Percentiles rank a stretch among this genome's conserved stretches.
Conservation (phyloP, 441 rosid species). For the Adansonia rubrostipa region DNA sequence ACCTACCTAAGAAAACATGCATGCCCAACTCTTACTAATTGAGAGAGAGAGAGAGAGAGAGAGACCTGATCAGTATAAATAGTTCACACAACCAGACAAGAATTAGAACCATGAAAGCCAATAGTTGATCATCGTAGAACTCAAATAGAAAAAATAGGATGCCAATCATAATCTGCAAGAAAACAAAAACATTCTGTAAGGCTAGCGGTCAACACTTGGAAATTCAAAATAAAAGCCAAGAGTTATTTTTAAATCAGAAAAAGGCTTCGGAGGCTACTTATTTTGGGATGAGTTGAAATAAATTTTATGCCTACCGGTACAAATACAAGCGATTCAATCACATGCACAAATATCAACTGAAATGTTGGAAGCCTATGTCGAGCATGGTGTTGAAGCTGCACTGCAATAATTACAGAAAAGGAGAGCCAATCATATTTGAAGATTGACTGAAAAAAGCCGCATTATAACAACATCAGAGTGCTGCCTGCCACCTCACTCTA, state of each 20-base stretch:
- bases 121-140: conserved; percentile 95
- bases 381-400: conserved; percentile 99
- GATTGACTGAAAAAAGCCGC: conserved; percentile 15
- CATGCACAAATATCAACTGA: conserved; percentile 97
- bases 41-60: conserved; percentile 33
- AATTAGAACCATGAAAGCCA: conserved; percentile 97
- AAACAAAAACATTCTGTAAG: conserved; percentile 16
- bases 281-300: background rate
- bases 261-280: conserved; percentile 4
- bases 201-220: background rate
- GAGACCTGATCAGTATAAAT: conserved; percentile 89
- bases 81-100: conserved; percentile 98
- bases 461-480: background rate
- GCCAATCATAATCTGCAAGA: conserved; percentile 97
- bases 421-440: conserved; percentile 41
- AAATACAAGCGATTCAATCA: conserved; percentile 93
- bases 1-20: background rate
- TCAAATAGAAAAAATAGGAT: conserved; percentile 93
- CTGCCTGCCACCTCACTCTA: background rate
- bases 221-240: background rate
- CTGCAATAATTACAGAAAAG: conserved; percentile 59
- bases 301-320: conserved; percentile 69
- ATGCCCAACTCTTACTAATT: background rate
- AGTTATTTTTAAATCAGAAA: background rate
- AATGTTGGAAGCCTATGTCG: conserved; percentile 94